A percentile compares a stretch with the other conserved stretches of the same genome.
phyloP scores from a whole-genome alignment of 345 rosid species.

The Populus davidiana region DNA sequence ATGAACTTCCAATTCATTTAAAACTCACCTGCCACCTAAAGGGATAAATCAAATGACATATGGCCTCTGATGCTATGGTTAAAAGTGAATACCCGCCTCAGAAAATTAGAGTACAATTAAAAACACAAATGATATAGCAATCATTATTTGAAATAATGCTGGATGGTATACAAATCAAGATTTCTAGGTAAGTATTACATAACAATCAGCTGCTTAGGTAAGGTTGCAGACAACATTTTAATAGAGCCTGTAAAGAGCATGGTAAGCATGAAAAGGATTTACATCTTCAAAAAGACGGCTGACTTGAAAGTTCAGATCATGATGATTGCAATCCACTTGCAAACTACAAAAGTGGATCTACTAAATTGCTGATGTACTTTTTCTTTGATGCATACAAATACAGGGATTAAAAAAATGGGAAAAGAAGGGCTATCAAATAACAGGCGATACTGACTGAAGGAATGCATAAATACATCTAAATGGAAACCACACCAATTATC shows the following conservation, averaged over 20 bases:
- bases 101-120: constrained; percentile 4
- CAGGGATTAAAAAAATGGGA: not conserved
- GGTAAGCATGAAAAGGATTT: not conserved
- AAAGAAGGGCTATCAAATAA: not conserved
- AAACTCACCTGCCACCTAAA: constrained; percentile 90
- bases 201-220: not conserved
- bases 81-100: constrained; percentile 80
- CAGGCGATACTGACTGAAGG: not conserved
- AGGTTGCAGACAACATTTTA: not conserved
- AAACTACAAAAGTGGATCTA: too few relatives aligned
- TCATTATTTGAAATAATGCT: not conserved
- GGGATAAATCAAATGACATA: constrained; percentile 96
- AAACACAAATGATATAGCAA: not conserved
- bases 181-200: not conserved
- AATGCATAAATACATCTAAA: not conserved
- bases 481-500: not conserved
- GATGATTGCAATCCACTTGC: not conserved
- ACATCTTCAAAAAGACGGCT: not conserved
- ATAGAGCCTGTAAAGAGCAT: not conserved
- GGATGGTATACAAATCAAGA: not conserved
- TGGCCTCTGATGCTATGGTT: constrained; percentile 86
- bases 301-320: not conserved
- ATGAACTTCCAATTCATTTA: not conserved
- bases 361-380: not conserved
- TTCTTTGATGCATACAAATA: not conserved